Evolutionary conservation across 768 basidiomycete genomes (phyloP).

Genomic region (Cyathus striatus): DNA sequence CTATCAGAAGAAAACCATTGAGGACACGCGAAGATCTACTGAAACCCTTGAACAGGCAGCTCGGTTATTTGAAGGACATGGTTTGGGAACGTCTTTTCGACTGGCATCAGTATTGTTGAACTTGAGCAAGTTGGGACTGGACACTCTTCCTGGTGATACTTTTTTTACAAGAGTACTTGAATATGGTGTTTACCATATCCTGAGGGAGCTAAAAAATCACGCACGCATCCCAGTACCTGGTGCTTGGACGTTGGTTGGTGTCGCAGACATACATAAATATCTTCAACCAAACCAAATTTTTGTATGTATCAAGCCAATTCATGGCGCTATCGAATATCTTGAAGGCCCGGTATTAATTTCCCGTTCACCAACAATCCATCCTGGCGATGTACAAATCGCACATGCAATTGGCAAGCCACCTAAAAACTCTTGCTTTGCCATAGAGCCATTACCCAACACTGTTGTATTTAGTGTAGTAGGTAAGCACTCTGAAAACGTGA

Average conservation of each 20-base stretch:
- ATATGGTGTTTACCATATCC: constrained; percentile 55
- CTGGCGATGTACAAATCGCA: constrained; percentile 61
- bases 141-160: constrained; percentile 25
- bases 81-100: constrained; percentile 53
- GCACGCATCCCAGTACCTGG: constrained; percentile 64
- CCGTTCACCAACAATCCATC: constrained; percentile 65
- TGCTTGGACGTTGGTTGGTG: constrained; percentile 66
- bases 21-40: constrained; percentile 37
- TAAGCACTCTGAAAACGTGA: constrained; percentile 12
- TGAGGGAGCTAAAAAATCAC: constrained; percentile 58
- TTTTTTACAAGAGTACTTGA: constrained; percentile 52
- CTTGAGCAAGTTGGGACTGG: constrained; percentile 43
- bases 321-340: constrained; percentile 37
- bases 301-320: constrained; percentile 43
- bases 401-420: constrained; percentile 58
- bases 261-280: constrained; percentile 58
- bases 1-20: constrained; percentile 49
- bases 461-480: constrained; percentile 63
- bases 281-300: constrained; percentile 56
- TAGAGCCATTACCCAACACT: constrained; percentile 51
- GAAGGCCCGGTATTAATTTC: constrained; percentile 53
- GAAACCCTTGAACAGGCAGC: constrained; percentile 39
- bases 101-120: constrained; percentile 46
- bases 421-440: constrained; percentile 42
- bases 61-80: constrained; percentile 46